Evolutionary conservation across 1,284 basidiomycete species (phyloP).

Genomic region (Cutaneotrichosporon sp.): DNA sequence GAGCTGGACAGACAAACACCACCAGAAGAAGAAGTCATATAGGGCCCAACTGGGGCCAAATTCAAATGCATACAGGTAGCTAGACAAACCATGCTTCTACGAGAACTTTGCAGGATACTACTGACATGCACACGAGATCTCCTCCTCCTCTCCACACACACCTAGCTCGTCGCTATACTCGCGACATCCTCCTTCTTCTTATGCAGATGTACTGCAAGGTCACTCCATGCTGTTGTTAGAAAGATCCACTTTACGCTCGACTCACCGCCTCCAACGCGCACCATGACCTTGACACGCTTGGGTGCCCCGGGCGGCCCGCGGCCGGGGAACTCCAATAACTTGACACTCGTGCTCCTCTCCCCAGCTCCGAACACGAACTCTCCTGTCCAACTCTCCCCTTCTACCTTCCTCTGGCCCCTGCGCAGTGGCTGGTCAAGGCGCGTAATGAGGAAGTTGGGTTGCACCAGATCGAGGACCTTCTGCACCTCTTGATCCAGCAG

Average conservation of each 20-base stretch:
- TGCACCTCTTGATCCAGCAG: conserved; percentile 37
- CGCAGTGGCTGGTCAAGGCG: conserved; percentile 37
- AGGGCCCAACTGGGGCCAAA: background rate
- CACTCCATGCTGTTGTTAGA: conserved; percentile 27
- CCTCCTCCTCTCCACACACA: background rate
- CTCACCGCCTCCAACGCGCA: conserved; percentile 30
- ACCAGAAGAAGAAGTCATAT: background rate
- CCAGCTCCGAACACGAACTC: conserved; percentile 43
- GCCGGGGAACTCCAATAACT: conserved; percentile 30
- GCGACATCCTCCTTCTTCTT: conserved; percentile 17
- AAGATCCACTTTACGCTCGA: background rate
- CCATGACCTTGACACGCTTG: conserved; percentile 34
- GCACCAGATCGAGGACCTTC: conserved; percentile 22
- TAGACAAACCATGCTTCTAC: background rate
- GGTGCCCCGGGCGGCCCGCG: conserved; percentile 8
- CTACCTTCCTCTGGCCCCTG: conserved; percentile 34
- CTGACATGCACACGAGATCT: background rate
- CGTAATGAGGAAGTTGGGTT: conserved; percentile 30
- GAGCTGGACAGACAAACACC: conserved; percentile 6
- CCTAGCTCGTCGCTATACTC: background rate
- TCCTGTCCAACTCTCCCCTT: conserved; percentile 44
- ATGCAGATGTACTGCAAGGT: conserved; percentile 22
- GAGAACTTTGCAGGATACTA: background rate
- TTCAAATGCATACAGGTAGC: conserved; percentile 10
- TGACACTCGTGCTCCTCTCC: conserved; percentile 27